Evolutionary conservation across 805 yeast genomes (phyloP).

Genomic region (Spathaspora arborariae): DNA sequence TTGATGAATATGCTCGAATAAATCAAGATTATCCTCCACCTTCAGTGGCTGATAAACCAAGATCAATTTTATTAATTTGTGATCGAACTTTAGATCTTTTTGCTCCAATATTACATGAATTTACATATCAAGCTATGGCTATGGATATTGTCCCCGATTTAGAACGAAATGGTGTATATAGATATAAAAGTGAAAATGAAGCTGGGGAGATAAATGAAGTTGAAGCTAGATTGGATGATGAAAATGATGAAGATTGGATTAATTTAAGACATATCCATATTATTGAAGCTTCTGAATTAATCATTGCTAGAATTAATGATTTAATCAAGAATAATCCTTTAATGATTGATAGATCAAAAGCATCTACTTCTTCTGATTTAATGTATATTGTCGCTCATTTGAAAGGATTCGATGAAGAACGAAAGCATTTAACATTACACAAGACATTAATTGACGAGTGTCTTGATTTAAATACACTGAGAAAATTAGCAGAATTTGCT

Average conservation of each 20-base stretch:
- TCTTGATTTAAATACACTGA: slow-evolving; percentile 52
- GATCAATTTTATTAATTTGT: slow-evolving; percentile 69
- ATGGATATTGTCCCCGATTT: slow-evolving; percentile 59
- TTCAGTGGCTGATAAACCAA: slow-evolving; percentile 47
- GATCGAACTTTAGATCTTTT: slow-evolving; percentile 83
- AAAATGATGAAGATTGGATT: slow-evolving; percentile 73
- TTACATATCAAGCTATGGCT: slow-evolving; percentile 88
- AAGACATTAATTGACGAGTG: slow-evolving; percentile 63
- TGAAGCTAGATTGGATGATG: slow-evolving; percentile 44
- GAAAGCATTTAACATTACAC: slow-evolving; percentile 57
- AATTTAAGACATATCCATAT: slow-evolving; percentile 71
- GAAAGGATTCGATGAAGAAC: slow-evolving; percentile 63
- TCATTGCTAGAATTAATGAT: slow-evolving; percentile 56
- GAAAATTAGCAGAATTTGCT: slow-evolving; percentile 58
- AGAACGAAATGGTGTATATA: slow-evolving; percentile 43
- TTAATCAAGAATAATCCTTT: slow-evolving; percentile 71
- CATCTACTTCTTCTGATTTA: slow-evolving; percentile 65
- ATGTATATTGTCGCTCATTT: slow-evolving; percentile 71
- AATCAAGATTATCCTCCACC: slow-evolving; percentile 65
- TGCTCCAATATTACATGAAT: slow-evolving; percentile 85
- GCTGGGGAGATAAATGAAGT: slow-evolving; percentile 29
- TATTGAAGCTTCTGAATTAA: slow-evolving; percentile 63
- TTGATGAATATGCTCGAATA: slow-evolving; percentile 72
- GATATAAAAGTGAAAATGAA: slow-evolving; percentile 56
- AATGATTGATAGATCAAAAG: slow-evolving; percentile 63